phyloP scores from a whole-genome alignment of 768 basidiomycete species.

The Amanita muscaria region DNA sequence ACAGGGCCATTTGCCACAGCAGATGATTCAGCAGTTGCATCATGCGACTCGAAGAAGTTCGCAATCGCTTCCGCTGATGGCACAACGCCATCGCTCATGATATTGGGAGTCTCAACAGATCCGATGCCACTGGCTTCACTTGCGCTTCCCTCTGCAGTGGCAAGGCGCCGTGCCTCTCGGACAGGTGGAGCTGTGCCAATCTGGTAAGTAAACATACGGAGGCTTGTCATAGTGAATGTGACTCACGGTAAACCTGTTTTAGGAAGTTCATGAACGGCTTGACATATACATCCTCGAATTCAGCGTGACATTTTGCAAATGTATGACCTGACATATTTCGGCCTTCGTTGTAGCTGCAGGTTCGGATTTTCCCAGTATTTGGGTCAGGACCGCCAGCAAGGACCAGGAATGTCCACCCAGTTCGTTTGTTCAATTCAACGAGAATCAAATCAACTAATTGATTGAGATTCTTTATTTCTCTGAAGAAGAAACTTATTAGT shows the following conservation, averaged over 20 bases:
- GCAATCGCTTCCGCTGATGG: too few relatives aligned
- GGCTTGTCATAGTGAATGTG: too few relatives aligned
- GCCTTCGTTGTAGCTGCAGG: constrained; percentile 2
- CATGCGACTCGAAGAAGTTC: too few relatives aligned
- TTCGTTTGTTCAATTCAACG: not conserved
- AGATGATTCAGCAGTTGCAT: too few relatives aligned
- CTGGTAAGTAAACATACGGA: not conserved
- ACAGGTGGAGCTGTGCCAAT: not conserved
- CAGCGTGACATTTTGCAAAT: constrained; percentile 3
- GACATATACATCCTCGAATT: not conserved
- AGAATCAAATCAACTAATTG: not conserved
- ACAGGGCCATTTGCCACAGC: too few relatives aligned
- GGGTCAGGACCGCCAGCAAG: constrained; percentile 10
- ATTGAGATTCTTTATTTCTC: not conserved
- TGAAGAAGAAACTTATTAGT: too few relatives aligned
- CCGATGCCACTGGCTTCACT: not conserved
- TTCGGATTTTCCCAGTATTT: constrained; percentile 1
- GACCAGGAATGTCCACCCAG: constrained; percentile 6
- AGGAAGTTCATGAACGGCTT: constrained; percentile 4
- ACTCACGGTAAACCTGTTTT: constrained; percentile 2
- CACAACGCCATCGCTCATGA: too few relatives aligned
- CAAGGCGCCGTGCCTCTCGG: not conserved
- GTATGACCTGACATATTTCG: constrained; percentile 1
- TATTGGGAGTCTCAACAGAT: too few relatives aligned
- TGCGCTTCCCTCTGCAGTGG: not conserved